Percentiles rank a stretch among this genome's conserved stretches.
Conservation (phyloP, 805 yeast genomes). For the Nakazawaea siamensis region DNA sequence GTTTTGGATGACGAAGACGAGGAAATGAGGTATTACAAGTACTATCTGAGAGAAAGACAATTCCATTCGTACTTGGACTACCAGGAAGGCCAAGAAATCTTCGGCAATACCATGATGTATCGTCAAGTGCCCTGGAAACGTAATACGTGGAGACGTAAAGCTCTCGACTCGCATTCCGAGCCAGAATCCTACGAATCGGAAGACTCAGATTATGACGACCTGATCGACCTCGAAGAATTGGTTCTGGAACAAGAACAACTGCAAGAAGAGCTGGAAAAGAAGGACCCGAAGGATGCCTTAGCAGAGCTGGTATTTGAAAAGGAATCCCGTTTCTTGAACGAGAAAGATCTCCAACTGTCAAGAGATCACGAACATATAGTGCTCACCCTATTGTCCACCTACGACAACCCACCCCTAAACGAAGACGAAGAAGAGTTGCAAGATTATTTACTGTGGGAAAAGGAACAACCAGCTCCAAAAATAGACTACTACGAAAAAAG, state of each 20-base stretch:
- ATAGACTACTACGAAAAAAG: not conserved
- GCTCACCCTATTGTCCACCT: conserved; percentile 16
- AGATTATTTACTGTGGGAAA: not conserved
- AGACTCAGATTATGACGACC: not conserved
- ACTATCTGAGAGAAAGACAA: too few species aligned
- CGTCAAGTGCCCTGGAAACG: too few species aligned
- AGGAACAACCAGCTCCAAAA: not conserved
- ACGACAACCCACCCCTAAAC: conserved; percentile 9
- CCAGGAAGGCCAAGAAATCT: not conserved
- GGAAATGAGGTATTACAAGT: not conserved
- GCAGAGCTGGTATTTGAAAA: not conserved
- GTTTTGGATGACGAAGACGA: not conserved
- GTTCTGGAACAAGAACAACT: not conserved
- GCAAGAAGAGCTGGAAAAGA: not conserved
- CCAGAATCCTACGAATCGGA: not conserved
- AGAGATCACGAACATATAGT: conserved; percentile 18
- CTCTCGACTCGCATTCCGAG: not conserved
- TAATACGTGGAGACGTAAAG: too few species aligned
- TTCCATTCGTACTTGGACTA: not conserved
- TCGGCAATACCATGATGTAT: not conserved
- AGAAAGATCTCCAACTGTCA: conserved; percentile 17
- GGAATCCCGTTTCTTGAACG: conserved; percentile 12
- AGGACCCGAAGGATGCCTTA: not conserved
- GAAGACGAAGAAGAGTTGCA: not conserved
- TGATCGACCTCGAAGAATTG: not conserved